Base-by-base conservation (phyloP, 371 early-diverging fungal species). In the Umbelopsis sp. region DNA sequence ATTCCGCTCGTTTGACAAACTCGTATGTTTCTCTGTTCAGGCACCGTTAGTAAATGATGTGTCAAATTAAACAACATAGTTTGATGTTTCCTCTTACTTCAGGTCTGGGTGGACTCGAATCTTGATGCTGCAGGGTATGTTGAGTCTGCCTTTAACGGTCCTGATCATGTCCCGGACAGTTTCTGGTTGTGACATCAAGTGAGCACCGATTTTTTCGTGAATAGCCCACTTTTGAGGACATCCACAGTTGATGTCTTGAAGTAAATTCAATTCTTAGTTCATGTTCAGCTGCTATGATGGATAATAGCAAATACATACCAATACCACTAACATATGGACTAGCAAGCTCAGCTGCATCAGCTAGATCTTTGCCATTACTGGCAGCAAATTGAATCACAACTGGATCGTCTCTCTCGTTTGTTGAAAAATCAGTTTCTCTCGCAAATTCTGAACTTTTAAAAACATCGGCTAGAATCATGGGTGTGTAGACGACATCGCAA, bases 381-480 rank as follows among this genome's bases (percentile, higher is more conserved):
- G 97, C 96, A 24, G 97, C 98, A 80, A 98, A 97, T 74, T 98
- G 98, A 44, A 96, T 90, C 48, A 97, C 91, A 16, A 96, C 90
- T 0, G 97, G 97, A 50, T 88, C 87, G 69, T 97, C 96, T 10
- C 63, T 65, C 20, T 68, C 65, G 76, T 92, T 92, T 10, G 97
- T 95, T 0, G 90, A 85, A 71, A 92, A 96, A 71, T 97, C 98
- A 4, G 82, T 75, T 16, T 91, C 87, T 16, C 97, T 91, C 14
- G 95, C 90, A 70, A 91, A 87, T 41, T 87, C 84, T 32, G 95
- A 94, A 29, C 88, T 86, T 64, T 90, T 87, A 82, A 97, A 99
- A 0, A 94, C 95, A 72, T 95, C 95, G 20, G 99, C 94, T 14
- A 99, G 84, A 63, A 98, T 97, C 99, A 99, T 99, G 35, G 99